Conservation (phyloP, 306 rosid genomes). For the Cercis canadensis region DNA sequence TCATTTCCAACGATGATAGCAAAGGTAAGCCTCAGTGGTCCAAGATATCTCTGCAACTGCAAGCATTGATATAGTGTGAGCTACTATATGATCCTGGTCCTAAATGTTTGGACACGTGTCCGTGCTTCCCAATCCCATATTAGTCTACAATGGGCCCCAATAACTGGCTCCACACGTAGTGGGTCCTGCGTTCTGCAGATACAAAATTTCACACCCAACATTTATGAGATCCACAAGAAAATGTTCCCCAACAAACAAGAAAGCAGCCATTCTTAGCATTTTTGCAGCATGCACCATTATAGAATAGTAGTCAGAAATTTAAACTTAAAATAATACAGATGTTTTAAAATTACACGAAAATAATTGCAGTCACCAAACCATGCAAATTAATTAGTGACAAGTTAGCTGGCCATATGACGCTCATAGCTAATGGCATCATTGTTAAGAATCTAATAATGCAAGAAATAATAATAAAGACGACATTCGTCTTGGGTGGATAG, state of each 20-base stretch:
- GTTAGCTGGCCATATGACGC: background rate
- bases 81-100: too few species aligned
- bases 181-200: conserved; percentile 30
- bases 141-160: too few species aligned
- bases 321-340: too few species aligned
- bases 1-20: background rate
- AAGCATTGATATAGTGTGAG: too few species aligned
- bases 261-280: background rate
- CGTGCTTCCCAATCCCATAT: conserved; percentile 31
- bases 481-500: too few species aligned
- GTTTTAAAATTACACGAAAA: background rate
- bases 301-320: too few species aligned
- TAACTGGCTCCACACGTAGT: too few species aligned
- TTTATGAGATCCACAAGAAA: conserved; percentile 42
- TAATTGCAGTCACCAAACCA: background rate
- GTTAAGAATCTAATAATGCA: background rate
- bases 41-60: too few species aligned
- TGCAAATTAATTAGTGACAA: background rate
- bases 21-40: too few species aligned
- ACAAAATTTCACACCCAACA: background rate
- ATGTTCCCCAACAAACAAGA: conserved; percentile 44
- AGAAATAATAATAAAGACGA: background rate
- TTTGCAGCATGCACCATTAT: background rate
- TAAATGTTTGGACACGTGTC: conserved; percentile 7
- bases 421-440: background rate